Percentiles rank a stretch among this genome's conserved stretches.
Conservation (phyloP, 148 eudicot genomes). For the Selenicereus undatus region DNA sequence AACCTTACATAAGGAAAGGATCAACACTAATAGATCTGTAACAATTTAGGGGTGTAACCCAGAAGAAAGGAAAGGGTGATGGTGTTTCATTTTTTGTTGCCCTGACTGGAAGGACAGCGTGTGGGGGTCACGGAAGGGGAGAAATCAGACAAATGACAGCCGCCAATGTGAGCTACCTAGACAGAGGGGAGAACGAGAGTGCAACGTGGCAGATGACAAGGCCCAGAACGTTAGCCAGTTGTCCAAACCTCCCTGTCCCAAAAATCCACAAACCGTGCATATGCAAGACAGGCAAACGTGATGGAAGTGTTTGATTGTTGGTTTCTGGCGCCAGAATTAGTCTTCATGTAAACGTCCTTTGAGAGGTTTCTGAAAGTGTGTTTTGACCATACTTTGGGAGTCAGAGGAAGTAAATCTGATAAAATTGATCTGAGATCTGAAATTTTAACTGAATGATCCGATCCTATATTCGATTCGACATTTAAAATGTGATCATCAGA, state of each 20-base stretch:
- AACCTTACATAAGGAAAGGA: no score
- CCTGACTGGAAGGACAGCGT: background rate
- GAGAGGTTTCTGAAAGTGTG: no score
- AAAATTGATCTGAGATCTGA: no score
- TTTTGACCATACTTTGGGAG: no score
- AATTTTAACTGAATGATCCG: no score
- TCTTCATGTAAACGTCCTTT: no score
- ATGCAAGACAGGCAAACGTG: background rate
- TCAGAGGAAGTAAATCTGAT: no score
- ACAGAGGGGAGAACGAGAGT: background rate
- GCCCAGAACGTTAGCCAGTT: background rate
- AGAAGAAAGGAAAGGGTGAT: background rate
- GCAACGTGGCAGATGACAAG: background rate
- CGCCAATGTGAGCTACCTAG: background rate
- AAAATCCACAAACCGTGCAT: background rate
- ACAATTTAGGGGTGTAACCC: no score
- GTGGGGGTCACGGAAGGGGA: background rate
- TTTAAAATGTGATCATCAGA: no score
- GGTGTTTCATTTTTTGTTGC: background rate
- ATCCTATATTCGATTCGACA: no score
- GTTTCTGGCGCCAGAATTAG: no score
- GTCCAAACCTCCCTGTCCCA: background rate
- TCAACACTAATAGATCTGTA: no score
- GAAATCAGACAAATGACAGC: conserved; percentile 3
- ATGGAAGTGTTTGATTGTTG: background rate